Conservation (phyloP, 257 asterid species). For the Plantago ovata region DNA sequence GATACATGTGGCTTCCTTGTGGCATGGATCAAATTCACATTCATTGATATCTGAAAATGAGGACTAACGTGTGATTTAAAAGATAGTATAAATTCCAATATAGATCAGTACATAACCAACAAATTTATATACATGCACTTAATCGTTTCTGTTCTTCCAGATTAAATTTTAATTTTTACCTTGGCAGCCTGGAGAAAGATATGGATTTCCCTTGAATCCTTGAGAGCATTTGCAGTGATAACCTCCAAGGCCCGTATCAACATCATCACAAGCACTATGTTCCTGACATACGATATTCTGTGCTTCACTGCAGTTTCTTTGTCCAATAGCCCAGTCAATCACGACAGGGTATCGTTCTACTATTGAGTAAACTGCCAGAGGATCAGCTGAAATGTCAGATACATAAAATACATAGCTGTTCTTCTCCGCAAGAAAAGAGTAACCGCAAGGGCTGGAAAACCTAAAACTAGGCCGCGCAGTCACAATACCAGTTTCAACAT, state of each 20-base stretch:
- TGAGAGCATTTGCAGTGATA: constrained; percentile 26
- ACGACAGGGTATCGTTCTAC: constrained; percentile 21
- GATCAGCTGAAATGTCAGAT: constrained; percentile 3
- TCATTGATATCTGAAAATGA: too few relatives aligned
- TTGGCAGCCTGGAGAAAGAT: constrained; percentile 25
- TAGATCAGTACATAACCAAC: too few relatives aligned
- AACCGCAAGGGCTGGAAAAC: constrained; percentile 21
- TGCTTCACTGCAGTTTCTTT: constrained; percentile 10
- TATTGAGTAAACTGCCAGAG: constrained; percentile 1
- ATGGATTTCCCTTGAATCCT: constrained; percentile 36
- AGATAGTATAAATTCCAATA: too few relatives aligned
- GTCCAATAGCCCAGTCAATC: constrained; percentile 35
- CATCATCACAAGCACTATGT: constrained; percentile 26
- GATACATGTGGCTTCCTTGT: too few relatives aligned
- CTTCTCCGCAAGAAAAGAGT: constrained; percentile 27
- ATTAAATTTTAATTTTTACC: neutral
- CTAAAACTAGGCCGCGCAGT: neutral
- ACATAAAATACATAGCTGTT: neutral
- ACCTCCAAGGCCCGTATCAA: constrained; percentile 26
- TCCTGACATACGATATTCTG: constrained; percentile 14
- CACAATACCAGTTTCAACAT: neutral
- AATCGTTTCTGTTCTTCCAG: too few relatives aligned
- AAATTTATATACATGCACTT: too few relatives aligned
- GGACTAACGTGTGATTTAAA: too few relatives aligned
- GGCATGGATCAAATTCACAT: too few relatives aligned